Conservation (phyloP, 2,329 filamentous ascomycete species). For the Amauroascus verrucosus region DNA sequence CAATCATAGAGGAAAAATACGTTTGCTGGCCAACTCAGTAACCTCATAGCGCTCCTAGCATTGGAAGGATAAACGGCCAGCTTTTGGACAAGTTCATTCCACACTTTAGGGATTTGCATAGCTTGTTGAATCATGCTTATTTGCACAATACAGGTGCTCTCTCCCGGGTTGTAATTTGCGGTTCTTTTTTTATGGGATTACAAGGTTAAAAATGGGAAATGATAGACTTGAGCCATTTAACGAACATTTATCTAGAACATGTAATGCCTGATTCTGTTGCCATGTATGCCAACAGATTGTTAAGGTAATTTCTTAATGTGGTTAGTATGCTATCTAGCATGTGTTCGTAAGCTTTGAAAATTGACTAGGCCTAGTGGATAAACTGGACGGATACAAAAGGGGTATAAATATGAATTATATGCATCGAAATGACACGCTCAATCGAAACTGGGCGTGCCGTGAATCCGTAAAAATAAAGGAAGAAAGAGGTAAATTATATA, state of each 20-base stretch:
- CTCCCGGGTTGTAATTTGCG: neutral
- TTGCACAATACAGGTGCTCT: neutral
- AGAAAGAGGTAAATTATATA: too few relatives aligned
- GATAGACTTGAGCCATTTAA: neutral
- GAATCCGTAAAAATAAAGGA: too few relatives aligned
- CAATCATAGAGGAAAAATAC: neutral
- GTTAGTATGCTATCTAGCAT: too few relatives aligned
- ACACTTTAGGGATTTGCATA: neutral
- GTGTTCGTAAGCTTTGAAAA: neutral
- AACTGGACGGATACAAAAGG: neutral
- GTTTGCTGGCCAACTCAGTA: neutral
- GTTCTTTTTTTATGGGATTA: neutral
- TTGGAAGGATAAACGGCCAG: neutral
- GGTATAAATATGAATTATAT: neutral
- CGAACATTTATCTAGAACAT: too few relatives aligned
- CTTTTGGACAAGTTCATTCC: neutral
- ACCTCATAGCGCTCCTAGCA: neutral
- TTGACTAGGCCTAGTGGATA: neutral
- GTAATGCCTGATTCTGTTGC: too few relatives aligned
- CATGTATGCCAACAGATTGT: too few relatives aligned
- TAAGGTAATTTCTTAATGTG: too few relatives aligned
- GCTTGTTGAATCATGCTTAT: neutral
- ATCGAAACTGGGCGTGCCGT: neutral
- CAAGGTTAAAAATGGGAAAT: neutral
- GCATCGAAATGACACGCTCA: neutral